Base-by-base conservation (phyloP, 371 early-diverging fungal genomes). In the Lichtheimia ramosa region DNA sequence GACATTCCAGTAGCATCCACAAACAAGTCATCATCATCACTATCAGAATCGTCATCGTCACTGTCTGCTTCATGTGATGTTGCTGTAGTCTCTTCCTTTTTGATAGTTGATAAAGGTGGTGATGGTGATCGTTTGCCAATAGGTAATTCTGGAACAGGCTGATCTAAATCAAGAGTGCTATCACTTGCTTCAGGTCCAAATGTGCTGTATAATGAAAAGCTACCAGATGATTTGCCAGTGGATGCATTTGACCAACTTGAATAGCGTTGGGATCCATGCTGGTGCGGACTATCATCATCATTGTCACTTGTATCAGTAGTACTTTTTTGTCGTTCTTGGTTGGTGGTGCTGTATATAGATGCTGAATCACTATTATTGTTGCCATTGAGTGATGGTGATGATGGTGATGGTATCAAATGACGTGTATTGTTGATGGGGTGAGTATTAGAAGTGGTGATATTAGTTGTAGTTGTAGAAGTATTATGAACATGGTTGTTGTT, bases 121-220 rank as follows among this genome's bases (percentile, higher is more conserved):
- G 46, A 46, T 8, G n/a, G 46, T 8, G 46, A 21, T 21, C 34
- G 34, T 8, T 34, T 6, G 10, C 34, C 34, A 8, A 34, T 34
- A 8, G 34, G 34, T 10, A 34, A 34, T n/a, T 21, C 46, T 46
- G 46, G 46, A 46, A 18, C n/a, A 46, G n/a, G 46, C 16, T 59
- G 51, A 14, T 59, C 55, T 3, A 42, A 16, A 41, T 58, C 56
- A 42, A 41, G 23, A 34, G 49, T n/a, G 23, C 51, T 58, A 20
- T 58, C 52, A 25, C 34, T 58, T 8, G 68, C 60, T 24, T 67
- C 63, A 5, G 54, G 64, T 16, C 66, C 61, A 70, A 73, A 70
- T 18, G 76, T 72, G 34, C 70, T 72, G 54, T 75, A 75, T 3
- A 75, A 55, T 2, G 75, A 75, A 57, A 64, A 65, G 3, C 70